phyloP scores from a whole-genome alignment of 352 stramenopile species.

The Globisporangium carolinianum region DNA sequence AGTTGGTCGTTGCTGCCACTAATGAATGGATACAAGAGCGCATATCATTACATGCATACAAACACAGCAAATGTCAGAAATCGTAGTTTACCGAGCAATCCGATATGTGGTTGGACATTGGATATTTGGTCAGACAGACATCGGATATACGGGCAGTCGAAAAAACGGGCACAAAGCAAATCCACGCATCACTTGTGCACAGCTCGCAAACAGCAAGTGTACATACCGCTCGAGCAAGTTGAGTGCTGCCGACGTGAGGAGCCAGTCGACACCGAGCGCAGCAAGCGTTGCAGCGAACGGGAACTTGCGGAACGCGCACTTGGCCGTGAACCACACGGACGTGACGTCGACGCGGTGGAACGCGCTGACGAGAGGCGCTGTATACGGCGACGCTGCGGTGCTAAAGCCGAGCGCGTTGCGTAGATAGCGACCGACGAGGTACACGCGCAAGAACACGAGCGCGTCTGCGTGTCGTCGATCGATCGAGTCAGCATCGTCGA shows the following conservation, averaged over 20 bases:
- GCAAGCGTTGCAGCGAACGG: slow-evolving; percentile 31
- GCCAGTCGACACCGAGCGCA: slow-evolving; percentile 41
- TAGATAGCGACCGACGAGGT: slow-evolving; percentile 44
- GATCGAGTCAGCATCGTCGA: neutral
- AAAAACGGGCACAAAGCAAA: too few species aligned
- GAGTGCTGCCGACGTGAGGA: slow-evolving; percentile 42
- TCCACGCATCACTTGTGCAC: too few species aligned
- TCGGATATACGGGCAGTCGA: neutral
- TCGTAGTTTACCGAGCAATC: too few species aligned
- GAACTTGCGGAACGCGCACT: slow-evolving; percentile 48
- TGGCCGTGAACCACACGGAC: slow-evolving; percentile 53
- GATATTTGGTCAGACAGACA: too few species aligned
- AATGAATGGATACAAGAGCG: too few species aligned
- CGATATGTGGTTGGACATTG: too few species aligned
- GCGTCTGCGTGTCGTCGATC: slow-evolving; percentile 19
- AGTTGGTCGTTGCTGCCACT: slow-evolving; percentile 38
- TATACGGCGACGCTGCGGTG: slow-evolving; percentile 23
- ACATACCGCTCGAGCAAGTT: slow-evolving; percentile 52
- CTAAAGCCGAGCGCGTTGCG: slow-evolving; percentile 41
- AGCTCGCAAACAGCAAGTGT: too few species aligned
- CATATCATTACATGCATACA: too few species aligned
- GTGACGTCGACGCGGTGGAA: slow-evolving; percentile 53
- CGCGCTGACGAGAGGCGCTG: slow-evolving; percentile 34
- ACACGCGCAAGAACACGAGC: slow-evolving; percentile 41
- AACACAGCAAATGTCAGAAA: too few species aligned